A percentile compares a stretch with the other conserved stretches of the same genome.
Conservation (phyloP, 345 rosid genomes). For the Eutrema heterophyllum region DNA sequence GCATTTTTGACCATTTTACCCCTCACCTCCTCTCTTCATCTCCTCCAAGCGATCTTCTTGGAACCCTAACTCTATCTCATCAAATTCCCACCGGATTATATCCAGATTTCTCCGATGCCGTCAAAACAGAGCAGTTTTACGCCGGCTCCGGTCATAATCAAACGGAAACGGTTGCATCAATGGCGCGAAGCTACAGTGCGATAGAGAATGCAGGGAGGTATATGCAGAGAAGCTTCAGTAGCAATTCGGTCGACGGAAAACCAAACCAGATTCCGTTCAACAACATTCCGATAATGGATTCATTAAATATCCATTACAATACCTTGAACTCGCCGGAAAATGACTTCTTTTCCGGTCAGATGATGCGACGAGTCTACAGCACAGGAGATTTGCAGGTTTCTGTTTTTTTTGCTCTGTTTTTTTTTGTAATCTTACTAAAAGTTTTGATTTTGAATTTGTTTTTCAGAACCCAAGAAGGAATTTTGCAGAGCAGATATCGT, state of each 20-base stretch:
- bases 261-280: slow-evolving; percentile 39
- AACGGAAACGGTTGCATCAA: neutral
- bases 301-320: slow-evolving; percentile 39
- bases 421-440: neutral
- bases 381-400: slow-evolving; percentile 69
- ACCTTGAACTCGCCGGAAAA: slow-evolving; percentile 50
- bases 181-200: slow-evolving; percentile 46
- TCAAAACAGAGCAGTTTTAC: slow-evolving; percentile 47
- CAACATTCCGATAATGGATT: slow-evolving; percentile 43
- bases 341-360: slow-evolving; percentile 45
- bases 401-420: slow-evolving; percentile 5
- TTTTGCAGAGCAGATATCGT: slow-evolving; percentile 3
- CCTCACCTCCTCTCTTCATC: slow-evolving; percentile 48
- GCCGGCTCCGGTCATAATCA: slow-evolving; percentile 24
- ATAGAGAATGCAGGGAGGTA: slow-evolving; percentile 48
- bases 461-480: slow-evolving; percentile 25
- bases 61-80: slow-evolving; percentile 47
- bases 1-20: slow-evolving; percentile 28
- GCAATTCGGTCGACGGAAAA: slow-evolving; percentile 52
- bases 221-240: slow-evolving; percentile 77
- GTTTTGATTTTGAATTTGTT: neutral
- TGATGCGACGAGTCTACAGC: slow-evolving; percentile 75
- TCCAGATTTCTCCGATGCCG: slow-evolving; percentile 26
- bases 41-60: slow-evolving; percentile 57
- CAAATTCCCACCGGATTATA: slow-evolving; percentile 29